Conservation (phyloP, 768 basidiomycete genomes). For the Amyloporia xantha region DNA sequence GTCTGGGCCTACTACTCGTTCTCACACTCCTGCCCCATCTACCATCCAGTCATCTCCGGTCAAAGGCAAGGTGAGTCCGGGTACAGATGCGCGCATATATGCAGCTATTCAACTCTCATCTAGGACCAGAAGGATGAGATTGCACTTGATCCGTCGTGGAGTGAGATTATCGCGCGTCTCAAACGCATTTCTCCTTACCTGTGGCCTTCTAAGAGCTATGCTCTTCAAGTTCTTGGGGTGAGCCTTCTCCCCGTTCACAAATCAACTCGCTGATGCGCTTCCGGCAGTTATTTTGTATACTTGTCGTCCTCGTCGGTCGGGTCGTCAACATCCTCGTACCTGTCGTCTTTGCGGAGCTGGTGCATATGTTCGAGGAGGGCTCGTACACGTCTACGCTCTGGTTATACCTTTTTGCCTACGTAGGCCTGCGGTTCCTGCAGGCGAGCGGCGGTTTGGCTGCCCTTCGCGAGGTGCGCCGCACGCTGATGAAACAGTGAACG, state of each 20-base stretch:
- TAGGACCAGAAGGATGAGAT: slow-evolving; percentile 41
- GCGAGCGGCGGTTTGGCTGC: slow-evolving; percentile 71
- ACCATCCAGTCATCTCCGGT: slow-evolving; percentile 23
- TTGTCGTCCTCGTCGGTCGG: slow-evolving; percentile 68
- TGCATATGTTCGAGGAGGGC: slow-evolving; percentile 47
- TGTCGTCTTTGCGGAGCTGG: slow-evolving; percentile 58
- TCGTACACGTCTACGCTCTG: slow-evolving; percentile 46
- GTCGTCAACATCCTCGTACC: slow-evolving; percentile 72
- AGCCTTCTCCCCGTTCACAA: slow-evolving; percentile 19
- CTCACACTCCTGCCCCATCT: slow-evolving; percentile 33
- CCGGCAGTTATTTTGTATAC: slow-evolving; percentile 53
- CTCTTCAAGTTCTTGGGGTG: slow-evolving; percentile 67
- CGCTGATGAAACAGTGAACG: background rate
- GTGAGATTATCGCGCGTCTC: slow-evolving; percentile 60
- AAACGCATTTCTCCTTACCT: slow-evolving; percentile 68
- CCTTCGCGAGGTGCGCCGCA: slow-evolving; percentile 35
- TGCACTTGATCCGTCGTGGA: slow-evolving; percentile 61
- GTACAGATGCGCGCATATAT: slow-evolving; percentile 4
- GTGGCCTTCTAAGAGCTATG: slow-evolving; percentile 67
- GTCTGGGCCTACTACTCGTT: slow-evolving; percentile 49
- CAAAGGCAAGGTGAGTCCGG: slow-evolving; percentile 18
- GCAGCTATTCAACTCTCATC: slow-evolving; percentile 1
- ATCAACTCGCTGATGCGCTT: background rate
- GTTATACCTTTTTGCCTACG: slow-evolving; percentile 64
- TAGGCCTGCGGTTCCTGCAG: slow-evolving; percentile 64